phyloP scores from a whole-genome alignment of 2,329 filamentous ascomycete species.

The Cytospora piceae region DNA sequence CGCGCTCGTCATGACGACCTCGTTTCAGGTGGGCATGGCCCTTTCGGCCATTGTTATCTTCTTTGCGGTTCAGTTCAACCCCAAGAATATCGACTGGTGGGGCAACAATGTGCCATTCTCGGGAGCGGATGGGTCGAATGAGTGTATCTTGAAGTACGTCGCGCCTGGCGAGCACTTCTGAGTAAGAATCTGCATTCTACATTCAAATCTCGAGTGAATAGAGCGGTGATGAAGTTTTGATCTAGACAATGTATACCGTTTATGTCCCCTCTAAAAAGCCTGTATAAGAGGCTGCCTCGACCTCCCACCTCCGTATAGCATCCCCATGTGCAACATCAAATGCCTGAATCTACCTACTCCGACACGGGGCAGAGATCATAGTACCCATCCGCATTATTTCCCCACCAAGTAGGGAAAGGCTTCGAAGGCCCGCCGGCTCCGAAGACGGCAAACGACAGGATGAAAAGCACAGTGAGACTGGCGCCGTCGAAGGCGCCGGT shows the following conservation, averaged over 20 bases:
- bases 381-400: slow-evolving; percentile 52
- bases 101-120: slow-evolving; percentile 44
- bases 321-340: too few species aligned
- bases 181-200: background rate
- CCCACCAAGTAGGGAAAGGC: slow-evolving; percentile 59
- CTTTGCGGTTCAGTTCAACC: slow-evolving; percentile 54
- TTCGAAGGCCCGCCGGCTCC: slow-evolving; percentile 50
- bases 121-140: background rate
- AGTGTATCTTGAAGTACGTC: background rate
- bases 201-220: background rate
- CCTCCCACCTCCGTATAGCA: too few species aligned
- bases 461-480: slow-evolving; percentile 52
- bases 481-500: slow-evolving; percentile 58
- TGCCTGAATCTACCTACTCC: slow-evolving; percentile 34
- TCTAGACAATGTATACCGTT: background rate
- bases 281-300: too few species aligned
- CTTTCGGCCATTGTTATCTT: slow-evolving; percentile 57
- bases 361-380: slow-evolving; percentile 51
- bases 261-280: background rate
- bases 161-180: background rate
- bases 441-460: slow-evolving; percentile 60
- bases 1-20: slow-evolving; percentile 57
- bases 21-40: slow-evolving; percentile 54
- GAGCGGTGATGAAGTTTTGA: background rate
- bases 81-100: slow-evolving; percentile 52